phyloP scores from a whole-genome alignment of 257 asterid genomes.

The Solanum rostratum region DNA sequence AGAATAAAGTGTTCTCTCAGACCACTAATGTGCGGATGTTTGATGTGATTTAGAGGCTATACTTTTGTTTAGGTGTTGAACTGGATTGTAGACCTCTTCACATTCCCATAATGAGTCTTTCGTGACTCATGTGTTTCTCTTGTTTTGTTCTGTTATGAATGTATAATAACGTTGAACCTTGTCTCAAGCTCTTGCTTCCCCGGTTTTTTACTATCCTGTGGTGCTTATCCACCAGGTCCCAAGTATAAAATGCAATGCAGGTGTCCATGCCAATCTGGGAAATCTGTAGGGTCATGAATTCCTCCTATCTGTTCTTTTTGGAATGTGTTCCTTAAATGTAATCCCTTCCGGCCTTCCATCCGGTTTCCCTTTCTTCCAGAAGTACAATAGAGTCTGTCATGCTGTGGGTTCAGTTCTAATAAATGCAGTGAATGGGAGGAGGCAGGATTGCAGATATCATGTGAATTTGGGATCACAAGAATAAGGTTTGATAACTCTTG shows the following conservation, averaged over 20 bases:
- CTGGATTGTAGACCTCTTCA: neutral
- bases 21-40: neutral
- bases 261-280: neutral
- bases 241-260: neutral
- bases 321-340: neutral
- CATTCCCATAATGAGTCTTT: neutral
- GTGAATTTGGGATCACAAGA: neutral
- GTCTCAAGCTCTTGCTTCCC: neutral
- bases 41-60: neutral
- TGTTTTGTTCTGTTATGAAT: neutral
- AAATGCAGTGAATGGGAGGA: neutral
- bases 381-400: neutral
- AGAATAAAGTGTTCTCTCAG: neutral
- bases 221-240: neutral
- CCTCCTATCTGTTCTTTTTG: neutral
- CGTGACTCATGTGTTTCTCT: neutral
- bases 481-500: neutral
- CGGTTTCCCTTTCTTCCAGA: neutral
- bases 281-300: neutral
- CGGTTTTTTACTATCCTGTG: neutral
- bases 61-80: neutral
- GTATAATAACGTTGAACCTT: neutral
- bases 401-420: neutral
- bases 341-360: too few species aligned
- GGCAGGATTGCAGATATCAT: neutral